Evolutionary conservation across 441 rosid genomes (phyloP), one percentile per base, ranked within the genome.

Genomic region (Euphorbia corollata): DNA sequence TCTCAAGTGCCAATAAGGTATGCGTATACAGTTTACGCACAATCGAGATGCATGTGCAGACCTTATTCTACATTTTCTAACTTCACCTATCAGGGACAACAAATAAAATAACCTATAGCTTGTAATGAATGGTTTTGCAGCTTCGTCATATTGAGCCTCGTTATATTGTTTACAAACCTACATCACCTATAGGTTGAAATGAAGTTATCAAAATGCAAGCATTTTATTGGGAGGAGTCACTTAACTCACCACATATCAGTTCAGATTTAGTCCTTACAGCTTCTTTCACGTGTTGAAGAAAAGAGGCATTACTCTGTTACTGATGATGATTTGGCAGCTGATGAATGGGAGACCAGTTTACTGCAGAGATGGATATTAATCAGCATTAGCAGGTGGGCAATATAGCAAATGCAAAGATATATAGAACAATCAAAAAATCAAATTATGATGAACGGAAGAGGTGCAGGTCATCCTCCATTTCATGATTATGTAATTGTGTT

Each of bases 271-370:
- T 71, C 36, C 64, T 62, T 34, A 24, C 39, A 39, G 18, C 67
- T 70, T 68, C 57, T 64, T 55, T 54, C n/a, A 47, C 34, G 16
- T 50, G 34, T 38, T 38, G 68, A 70, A 90, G 98, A 60, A 90
- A 86, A 77, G 96, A 90, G 57, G 86, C 89, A 55, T 70, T 93
- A 81, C 90, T 89, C 9, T 76, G 80, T 56, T 70, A 47, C 89
- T 12, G 85, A 93, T 18, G 95, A 90, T 60, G 91, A 86, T 67
- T 68, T 90, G 54, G 98, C 98, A 61, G 96, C 88, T 97, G 65
- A 97, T 96, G 10, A 89, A 85, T 71, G 98, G 98, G 69, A 83
- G 98, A 75, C 98, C 97, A 0, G 98, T 87, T 8, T 90, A 93
- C 72, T 90, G 97, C 84, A 84, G 97, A 73, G 85, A 82, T 65